These are phyloP conservation scores for Thelephora terrestris DNA, from an alignment of 1,284 basidiomycete species.

Conservation along the genomic window DNA sequence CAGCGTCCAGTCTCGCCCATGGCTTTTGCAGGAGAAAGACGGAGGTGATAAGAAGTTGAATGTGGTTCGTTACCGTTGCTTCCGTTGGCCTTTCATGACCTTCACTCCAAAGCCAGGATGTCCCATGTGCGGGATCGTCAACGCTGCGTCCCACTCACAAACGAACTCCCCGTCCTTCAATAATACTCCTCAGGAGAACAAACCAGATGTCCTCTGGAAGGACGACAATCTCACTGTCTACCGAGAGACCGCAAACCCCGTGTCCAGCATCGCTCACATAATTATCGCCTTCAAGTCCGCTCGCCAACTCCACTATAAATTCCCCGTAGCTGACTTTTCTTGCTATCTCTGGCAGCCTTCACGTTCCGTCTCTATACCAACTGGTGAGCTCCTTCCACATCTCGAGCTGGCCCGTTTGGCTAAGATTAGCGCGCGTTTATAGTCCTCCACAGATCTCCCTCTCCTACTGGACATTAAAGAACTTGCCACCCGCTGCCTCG, in stretches of 20 bases:
- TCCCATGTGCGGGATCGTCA: constrained; percentile 64
- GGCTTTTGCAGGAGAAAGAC: background rate
- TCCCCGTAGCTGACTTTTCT: background rate
- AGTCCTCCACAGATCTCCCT: constrained; percentile 68
- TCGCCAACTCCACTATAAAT: constrained; percentile 2
- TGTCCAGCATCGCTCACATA: constrained; percentile 60
- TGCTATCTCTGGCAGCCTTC: constrained; percentile 34
- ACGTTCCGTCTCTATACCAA: constrained; percentile 66
- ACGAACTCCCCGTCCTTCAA: constrained; percentile 33
- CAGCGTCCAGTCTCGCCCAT: background rate
- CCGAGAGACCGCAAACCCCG: constrained; percentile 53
- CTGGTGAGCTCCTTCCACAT: constrained; percentile 35
- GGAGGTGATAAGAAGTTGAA: background rate
- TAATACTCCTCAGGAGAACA: constrained; percentile 25
- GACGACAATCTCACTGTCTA: constrained; percentile 70
- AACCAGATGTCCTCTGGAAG: constrained; percentile 56
- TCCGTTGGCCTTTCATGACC: constrained; percentile 25
- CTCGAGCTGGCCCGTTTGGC: background rate
- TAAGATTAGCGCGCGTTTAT: constrained; percentile 5
- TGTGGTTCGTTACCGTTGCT: background rate
- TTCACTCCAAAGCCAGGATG: constrained; percentile 58
- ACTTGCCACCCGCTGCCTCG: constrained; percentile 45
- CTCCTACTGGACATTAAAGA: constrained; percentile 54
- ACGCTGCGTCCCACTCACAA: constrained; percentile 35
- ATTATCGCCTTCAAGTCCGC: constrained; percentile 67